Evolutionary conservation across 2,329 filamentous ascomycete genomes (phyloP), one percentile per base, ranked within the genome.

Genomic region (Fusarium ambrosium): DNA sequence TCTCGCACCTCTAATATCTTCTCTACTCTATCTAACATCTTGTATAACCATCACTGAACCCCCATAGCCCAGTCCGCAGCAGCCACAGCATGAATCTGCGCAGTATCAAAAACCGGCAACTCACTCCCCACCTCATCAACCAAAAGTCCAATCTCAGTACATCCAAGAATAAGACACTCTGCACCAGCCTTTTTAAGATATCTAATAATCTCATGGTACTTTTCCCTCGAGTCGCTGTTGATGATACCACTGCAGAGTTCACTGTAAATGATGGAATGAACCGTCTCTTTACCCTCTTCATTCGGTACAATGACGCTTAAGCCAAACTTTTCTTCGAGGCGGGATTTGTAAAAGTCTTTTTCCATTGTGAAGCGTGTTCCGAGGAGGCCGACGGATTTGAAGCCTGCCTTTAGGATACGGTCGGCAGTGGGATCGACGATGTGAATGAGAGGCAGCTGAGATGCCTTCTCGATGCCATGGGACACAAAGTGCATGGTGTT

Each of bases 281-380:
- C 74, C 6, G 34, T 60, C 0, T 62, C 65, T 6, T 64, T 59
- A 2, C 60, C 76, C 2, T 48, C 1, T 1, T 71, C 61, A 8
- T 55, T 4, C 0, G 78, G 77, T 0, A 78, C 32, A 4, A 80
- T 45, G 1, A 76, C 74, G 0, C 48, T 2, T 1, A 80, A 32
- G 0, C 69, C 69, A 16, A 70, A 72, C 2, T 73, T 75, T 0
- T 70, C 60, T 0, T 8, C 20, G 0, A 80, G 27, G 0, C 77
- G 74, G 0, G 48, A 36, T 18, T 74, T 79, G 29, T 74, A 79
- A 32, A 80, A 79, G 0, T 74, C 70, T 18, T 77, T 75, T 6
- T 79, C 77, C 77, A 80, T 79, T 0, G 77, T 79, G 51, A 77
- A 78, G 1, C 69, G 62, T 0, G 78, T 80, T 2, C 78, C 78